These are phyloP conservation scores for Entomortierella lignicola DNA, from an alignment of 192 early-diverging fungal genomes.

Conservation along the genomic window DNA sequence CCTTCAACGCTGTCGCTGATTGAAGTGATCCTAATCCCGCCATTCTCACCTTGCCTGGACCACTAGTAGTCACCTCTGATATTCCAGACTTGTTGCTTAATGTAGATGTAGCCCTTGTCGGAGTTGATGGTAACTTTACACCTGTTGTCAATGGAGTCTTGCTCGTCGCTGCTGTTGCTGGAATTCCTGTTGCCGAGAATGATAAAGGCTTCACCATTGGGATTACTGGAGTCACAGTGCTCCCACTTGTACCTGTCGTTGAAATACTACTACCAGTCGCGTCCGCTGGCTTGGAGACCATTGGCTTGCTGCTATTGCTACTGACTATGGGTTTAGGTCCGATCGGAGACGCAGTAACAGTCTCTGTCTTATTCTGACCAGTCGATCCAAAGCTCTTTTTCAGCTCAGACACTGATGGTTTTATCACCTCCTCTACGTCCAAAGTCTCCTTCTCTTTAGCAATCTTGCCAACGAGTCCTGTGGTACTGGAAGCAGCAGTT, in stretches of 20 bases:
- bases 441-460: background rate
- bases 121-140: background rate
- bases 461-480: background rate
- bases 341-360: background rate
- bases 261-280: background rate
- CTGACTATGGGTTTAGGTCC: background rate
- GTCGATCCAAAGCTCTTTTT: slow-evolving; percentile 20
- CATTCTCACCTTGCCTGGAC: slow-evolving; percentile 16
- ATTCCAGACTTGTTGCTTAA: too few relatives aligned
- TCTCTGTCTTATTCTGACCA: background rate
- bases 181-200: slow-evolving; percentile 3
- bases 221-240: slow-evolving; percentile 13
- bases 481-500: background rate
- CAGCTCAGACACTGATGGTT: slow-evolving; percentile 24
- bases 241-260: background rate
- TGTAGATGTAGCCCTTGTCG: background rate
- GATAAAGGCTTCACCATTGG: slow-evolving; percentile 23
- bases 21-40: slow-evolving; percentile 20
- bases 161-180: background rate
- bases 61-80: background rate
- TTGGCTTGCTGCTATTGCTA: background rate
- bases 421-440: background rate
- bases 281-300: background rate
- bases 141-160: too few relatives aligned
- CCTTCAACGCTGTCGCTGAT: background rate